Evolutionary conservation across 1,284 basidiomycete genomes (phyloP), one percentile per base, ranked within the genome.

Genomic region (Veloporphyrellus conicus): DNA sequence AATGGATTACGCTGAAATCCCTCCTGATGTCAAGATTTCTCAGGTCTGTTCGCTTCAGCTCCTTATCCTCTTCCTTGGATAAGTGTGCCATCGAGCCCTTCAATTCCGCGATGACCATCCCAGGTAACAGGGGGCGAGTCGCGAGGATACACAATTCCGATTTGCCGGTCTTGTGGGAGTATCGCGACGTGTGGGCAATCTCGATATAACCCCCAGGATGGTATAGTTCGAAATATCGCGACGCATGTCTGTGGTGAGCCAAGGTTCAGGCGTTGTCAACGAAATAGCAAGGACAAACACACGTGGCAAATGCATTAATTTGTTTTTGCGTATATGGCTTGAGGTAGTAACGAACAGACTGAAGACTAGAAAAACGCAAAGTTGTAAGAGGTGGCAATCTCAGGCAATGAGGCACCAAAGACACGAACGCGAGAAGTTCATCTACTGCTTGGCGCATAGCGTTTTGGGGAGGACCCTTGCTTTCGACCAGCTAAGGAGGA

Each of bases 1-100:
- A 92, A 64, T 91, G 87, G 49, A 94, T 90, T 58, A 95, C 90
- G 61, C 88, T 92, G 61, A 94, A 95, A 64, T 95, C 92, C 57
- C 87, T 76, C 47, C 88, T 77, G 49, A 87, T 86, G 54, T 88
- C 87, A 42, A 76, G 78, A 55, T 83, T 81, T 54, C 79, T 75
- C 47, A 72, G 60, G 64, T 85, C 82, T 14, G 83, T 86, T 32
- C 83, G 77, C 66, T 89, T 87, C 56, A 92, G 77, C 54, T 89
- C 86, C 63, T 78, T 79, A 60, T 90, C 88, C 60, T 91, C 85
- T 53, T 88, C 84, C 41, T 87, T 85, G 7, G 85, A 84, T 34
- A 92, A 69, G 62, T 91, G 81, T 11, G 88, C 88, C 78, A 93
- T 90, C 20, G 88, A 91, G 27, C 91, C 90, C 64, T 91, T 90